Evolutionary conservation across 345 rosid genomes (phyloP), one percentile per base, ranked within the genome.

Genomic region (Populus ilicifolia): DNA sequence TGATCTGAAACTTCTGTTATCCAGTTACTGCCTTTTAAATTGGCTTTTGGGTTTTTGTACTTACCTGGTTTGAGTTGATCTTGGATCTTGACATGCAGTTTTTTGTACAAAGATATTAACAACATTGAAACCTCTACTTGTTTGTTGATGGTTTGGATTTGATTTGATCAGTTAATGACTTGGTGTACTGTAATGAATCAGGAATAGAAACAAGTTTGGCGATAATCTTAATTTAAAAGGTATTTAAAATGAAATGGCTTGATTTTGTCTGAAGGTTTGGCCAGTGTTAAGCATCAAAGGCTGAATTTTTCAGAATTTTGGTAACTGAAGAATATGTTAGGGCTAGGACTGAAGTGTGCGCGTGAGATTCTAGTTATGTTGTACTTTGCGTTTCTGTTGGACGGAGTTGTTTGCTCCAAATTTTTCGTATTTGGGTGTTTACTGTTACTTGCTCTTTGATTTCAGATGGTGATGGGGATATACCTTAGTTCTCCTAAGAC

Each of bases 401-500:
- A n/a, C 5, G 48, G 63, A 62, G 63, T 70, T 33, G 62, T 77
- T 70, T 39, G 33, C 27, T 43, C 46, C 68, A 36, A 46, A 7
- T 52, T 65, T 29, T 66, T 43, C 17, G 14, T 43, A 5, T 44
- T 12, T 25, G 9, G 23, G 16, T 9, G 35, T 29, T 64, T 11
- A 5, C 36, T 21, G 23, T 21, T 21, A 38, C 17, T 69, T 12
- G 43, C 27, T 20, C 77, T 41, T 63, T 64, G 30, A 46, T 79
- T 66, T 74, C 78, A 74, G 85, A 29, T 39, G 82, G 84, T 84
- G 82, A 96, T 96, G 99, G 98, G 99, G 65, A 85, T 92, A 84
- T 96, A 96, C 73, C 92, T 96, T 33, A 96, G 99, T 79, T 79
- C 97, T 78, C 99, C 99, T 6, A 96, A 93, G 80, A 93, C 97